These are phyloP conservation scores for Fusarium albosuccineum DNA, from an alignment of 2,329 filamentous ascomycete species.

Conservation along the genomic window DNA sequence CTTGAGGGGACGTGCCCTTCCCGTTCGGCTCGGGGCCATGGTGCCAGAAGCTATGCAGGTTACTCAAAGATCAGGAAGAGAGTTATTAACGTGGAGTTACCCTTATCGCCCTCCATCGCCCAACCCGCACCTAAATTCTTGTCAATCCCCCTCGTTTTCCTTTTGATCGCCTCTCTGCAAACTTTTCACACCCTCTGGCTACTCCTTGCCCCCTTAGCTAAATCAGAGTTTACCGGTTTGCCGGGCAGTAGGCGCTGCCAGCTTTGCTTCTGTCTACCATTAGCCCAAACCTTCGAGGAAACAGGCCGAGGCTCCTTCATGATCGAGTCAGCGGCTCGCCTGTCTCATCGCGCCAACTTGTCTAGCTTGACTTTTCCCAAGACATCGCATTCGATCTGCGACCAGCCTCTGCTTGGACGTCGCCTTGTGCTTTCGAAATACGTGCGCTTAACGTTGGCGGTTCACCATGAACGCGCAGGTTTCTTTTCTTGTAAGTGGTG, in stretches of 20 bases:
- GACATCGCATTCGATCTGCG: slow-evolving; percentile 18
- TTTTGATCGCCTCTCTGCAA: slow-evolving; percentile 16
- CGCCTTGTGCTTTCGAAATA: slow-evolving; percentile 15
- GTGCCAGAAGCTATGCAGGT: slow-evolving; percentile 31
- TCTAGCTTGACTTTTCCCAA: slow-evolving; percentile 17
- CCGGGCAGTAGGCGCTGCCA: slow-evolving; percentile 20
- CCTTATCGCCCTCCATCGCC: slow-evolving; percentile 38
- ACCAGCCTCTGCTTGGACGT: slow-evolving; percentile 2
- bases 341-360: slow-evolving; percentile 30
- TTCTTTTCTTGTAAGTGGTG: slow-evolving; percentile 66
- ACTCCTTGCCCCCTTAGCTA: slow-evolving; percentile 3
- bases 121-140: slow-evolving; percentile 23
- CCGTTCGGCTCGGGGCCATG: slow-evolving; percentile 38
- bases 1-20: slow-evolving; percentile 42
- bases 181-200: slow-evolving; percentile 21
- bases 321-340: slow-evolving; percentile 32
- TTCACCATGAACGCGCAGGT: slow-evolving; percentile 68
- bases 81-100: slow-evolving; percentile 42
- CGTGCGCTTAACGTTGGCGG: slow-evolving; percentile 18
- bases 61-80: slow-evolving; percentile 36
- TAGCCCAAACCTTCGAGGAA: slow-evolving; percentile 38
- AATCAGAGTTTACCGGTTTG: slow-evolving; percentile 39
- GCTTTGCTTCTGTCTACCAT: slow-evolving; percentile 32
- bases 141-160: slow-evolving; percentile 15
- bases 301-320: slow-evolving; percentile 38